Conservation (phyloP, 352 stramenopile genomes). For the Globisporangium abappressorium region DNA sequence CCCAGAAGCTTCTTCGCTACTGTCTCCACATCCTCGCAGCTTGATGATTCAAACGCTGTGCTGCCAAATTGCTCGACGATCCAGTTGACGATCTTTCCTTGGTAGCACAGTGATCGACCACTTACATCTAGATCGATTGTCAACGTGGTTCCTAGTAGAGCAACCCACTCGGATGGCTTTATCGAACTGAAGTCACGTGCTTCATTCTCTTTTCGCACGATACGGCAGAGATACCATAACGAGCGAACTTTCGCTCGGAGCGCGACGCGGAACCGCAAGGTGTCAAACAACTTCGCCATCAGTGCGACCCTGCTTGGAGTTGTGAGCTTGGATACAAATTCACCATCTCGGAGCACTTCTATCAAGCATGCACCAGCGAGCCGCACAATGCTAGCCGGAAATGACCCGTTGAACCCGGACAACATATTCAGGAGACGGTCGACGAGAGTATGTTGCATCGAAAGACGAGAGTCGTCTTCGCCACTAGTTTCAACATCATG, state of each 20-base stretch:
- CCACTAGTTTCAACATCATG: background rate
- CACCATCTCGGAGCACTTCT: background rate
- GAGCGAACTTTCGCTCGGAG: background rate
- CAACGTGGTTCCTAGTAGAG: background rate
- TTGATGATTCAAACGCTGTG: background rate
- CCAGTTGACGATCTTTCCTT: background rate
- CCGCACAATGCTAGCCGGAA: background rate
- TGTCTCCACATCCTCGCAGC: background rate
- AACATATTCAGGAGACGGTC: background rate
- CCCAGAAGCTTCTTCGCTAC: background rate
- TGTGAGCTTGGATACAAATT: background rate
- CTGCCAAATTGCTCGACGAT: background rate
- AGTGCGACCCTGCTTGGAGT: background rate
- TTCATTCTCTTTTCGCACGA: background rate
- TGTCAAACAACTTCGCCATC: background rate
- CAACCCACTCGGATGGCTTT: background rate
- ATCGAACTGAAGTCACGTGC: background rate
- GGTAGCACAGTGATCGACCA: background rate
- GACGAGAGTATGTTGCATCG: background rate
- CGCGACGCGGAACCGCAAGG: background rate
- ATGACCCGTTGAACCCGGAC: background rate
- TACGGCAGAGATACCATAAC: slow-evolving; percentile 7
- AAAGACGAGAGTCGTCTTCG: background rate
- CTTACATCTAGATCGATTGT: background rate
- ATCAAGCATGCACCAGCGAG: background rate